A percentile compares a stretch with the other conserved stretches of the same genome.
Evolutionary conservation across 2,329 filamentous ascomycete genomes (phyloP).

Genomic region (Arthrobotrys entomopaga): DNA sequence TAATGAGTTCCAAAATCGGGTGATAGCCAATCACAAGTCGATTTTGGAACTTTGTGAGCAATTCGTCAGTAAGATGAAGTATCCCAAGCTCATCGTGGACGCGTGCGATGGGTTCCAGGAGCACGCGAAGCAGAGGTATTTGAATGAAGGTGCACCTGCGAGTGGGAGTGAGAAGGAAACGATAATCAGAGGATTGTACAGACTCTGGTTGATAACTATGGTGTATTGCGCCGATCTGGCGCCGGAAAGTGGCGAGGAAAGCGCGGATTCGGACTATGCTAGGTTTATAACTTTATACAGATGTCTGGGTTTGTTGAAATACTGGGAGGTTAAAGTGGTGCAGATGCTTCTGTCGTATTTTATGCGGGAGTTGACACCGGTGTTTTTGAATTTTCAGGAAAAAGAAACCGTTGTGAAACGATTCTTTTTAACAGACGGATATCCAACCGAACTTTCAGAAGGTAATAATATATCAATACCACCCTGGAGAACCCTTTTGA

Average conservation of each 20-base stretch:
- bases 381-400: conserved; percentile 24
- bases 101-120: conserved; percentile 18
- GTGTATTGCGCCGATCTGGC: conserved; percentile 30
- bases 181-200: conserved; percentile 32
- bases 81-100: conserved; percentile 26
- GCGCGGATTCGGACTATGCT: conserved; percentile 28
- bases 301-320: conserved; percentile 23
- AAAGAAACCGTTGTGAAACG: conserved; percentile 29
- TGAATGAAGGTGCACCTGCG: conserved; percentile 28
- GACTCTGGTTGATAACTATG: conserved; percentile 36
- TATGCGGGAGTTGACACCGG: conserved; percentile 23
- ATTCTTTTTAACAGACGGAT: conserved; percentile 16
- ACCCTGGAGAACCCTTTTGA: background rate
- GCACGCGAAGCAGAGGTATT: conserved; percentile 14
- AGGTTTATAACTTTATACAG: conserved; percentile 28
- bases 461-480: conserved; percentile 7
- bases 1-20: conserved; percentile 25
- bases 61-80: conserved; percentile 43
- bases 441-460: conserved; percentile 16
- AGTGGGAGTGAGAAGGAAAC: conserved; percentile 29
- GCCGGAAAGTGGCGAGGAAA: conserved; percentile 15
- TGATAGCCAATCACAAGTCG: conserved; percentile 31
- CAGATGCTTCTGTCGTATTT: conserved; percentile 35
- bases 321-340: conserved; percentile 42
- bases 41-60: conserved; percentile 33